These are phyloP conservation scores for Circinella umbellata DNA, from an alignment of 371 early-diverging fungal genomes.

Conservation along the genomic window DNA sequence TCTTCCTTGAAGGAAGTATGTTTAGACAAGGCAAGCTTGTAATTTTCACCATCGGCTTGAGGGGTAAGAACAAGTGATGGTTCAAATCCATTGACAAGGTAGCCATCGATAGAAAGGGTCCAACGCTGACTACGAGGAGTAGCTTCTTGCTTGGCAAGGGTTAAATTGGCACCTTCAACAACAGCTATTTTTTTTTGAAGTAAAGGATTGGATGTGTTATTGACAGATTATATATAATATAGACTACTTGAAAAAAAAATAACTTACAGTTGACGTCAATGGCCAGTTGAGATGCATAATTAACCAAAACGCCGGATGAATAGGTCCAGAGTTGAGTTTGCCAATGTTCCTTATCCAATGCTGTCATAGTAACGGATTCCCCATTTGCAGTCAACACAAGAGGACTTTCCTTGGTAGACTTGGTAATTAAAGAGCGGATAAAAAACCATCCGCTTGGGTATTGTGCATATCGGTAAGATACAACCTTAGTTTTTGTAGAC, in stretches of 20 bases:
- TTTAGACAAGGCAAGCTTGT: constrained; percentile 9
- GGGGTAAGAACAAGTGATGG: constrained; percentile 22
- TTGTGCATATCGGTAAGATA: constrained; percentile 43
- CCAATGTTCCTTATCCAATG: constrained; percentile 40
- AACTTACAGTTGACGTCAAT: constrained; percentile 42
- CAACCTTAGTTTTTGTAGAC: constrained; percentile 28
- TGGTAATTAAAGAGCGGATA: constrained; percentile 30
- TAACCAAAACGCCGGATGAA: constrained; percentile 52
- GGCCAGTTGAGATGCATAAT: constrained; percentile 52
- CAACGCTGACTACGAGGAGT: constrained; percentile 30
- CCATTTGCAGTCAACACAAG: constrained; percentile 41
- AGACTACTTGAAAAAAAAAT: neutral
- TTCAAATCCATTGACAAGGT: constrained; percentile 26
- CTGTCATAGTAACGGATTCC: constrained; percentile 25
- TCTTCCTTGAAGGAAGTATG: constrained; percentile 20
- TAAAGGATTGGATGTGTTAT: neutral
- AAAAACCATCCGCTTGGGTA: constrained; percentile 54
- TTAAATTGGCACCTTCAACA: constrained; percentile 25
- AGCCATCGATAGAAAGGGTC: constrained; percentile 34
- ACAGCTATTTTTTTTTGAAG: constrained; percentile 15
- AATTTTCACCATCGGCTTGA: constrained; percentile 13
- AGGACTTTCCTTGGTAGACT: constrained; percentile 44
- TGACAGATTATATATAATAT: neutral
- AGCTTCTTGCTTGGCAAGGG: constrained; percentile 25
- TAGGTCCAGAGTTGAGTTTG: constrained; percentile 57